Conservation (phyloP, 139 green algal species). For the Chlamydomonas applanata region DNA sequence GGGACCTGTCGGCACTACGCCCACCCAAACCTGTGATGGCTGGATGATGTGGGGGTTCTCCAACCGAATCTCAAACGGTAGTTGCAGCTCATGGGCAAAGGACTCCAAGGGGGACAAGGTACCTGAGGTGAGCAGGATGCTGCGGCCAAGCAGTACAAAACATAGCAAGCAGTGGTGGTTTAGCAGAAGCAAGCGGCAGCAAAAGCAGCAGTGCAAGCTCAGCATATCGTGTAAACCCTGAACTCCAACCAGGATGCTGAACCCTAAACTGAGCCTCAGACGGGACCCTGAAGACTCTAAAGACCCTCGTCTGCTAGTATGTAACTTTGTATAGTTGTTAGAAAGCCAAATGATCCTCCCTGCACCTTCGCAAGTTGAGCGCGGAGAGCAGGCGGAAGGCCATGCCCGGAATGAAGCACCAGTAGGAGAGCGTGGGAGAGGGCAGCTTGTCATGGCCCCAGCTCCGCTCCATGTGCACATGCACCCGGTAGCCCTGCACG, state of each 20-base stretch:
- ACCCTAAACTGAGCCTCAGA: too few species aligned
- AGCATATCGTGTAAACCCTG: too few species aligned
- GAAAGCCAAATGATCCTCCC: too few species aligned
- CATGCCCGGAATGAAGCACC: conserved; percentile 87
- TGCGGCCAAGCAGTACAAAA: too few species aligned
- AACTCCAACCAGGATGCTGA: too few species aligned
- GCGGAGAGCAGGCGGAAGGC: conserved; percentile 32
- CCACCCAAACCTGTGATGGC: conserved; percentile 77
- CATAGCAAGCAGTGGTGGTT: too few species aligned
- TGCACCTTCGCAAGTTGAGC: not conserved
- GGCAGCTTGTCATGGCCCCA: conserved; percentile 42
- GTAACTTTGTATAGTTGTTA: too few species aligned
- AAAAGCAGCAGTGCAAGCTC: too few species aligned
- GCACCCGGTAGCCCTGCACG: conserved; percentile 65
- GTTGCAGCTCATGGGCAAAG: conserved; percentile 86
- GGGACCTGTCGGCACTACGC: conserved; percentile 80
- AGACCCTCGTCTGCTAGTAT: too few species aligned
- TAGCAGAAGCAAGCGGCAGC: too few species aligned
- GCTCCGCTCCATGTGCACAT: conserved; percentile 61
- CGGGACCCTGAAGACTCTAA: too few species aligned
- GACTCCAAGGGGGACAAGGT: conserved; percentile 86
- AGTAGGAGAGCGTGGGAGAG: conserved; percentile 81
- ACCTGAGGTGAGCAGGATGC: conserved; percentile 88
- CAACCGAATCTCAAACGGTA: conserved; percentile 84
- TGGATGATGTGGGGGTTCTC: conserved; percentile 95